Evolutionary conservation across 2,329 filamentous ascomycete genomes (phyloP), one percentile per base, ranked within the genome.

Genomic region (Sclerotiophoma versabilis): DNA sequence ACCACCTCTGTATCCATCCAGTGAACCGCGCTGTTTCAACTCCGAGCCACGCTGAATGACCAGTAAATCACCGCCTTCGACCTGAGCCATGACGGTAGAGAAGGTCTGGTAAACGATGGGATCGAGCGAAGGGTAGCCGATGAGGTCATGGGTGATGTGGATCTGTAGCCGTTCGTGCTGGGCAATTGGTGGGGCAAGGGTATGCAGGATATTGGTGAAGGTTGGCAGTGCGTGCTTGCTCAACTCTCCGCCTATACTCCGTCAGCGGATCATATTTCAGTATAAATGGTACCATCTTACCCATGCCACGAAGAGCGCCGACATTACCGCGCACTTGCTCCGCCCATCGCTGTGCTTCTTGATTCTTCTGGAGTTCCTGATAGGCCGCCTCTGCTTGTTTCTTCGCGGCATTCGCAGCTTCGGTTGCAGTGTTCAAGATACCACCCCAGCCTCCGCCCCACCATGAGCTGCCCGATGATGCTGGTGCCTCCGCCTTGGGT

Each of bases 141-240:
- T 87, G 36, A 99, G 85, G 75, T 98, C 95, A 80, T 99, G 95
- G 8, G 93, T 96, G 60, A 95, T 96, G 79, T 99, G 95, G 68
- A 99, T 98, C 68, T 96, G 90, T 7, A 99, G 89, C 43, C 93
- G 91, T 78, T 99, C 95, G 77, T 99, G 95, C 8, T 93, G 95
- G 49, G 92, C 93, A 70, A 99, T 99, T 10, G 95, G 95, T 38
- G 95, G 95, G 0, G 95, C 95, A 61, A 99, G 87, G 22, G 93
- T 97, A 75, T 98, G 91, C 58, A 99, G 86, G 68, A 99, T 89
- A 70, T 92, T 92, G 72, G 93, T 93, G 73, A 99, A 96, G 38
- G 95, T 97, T 25, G 95, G 95, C 26, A 99, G 82, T 52, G 95
- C 95, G 66, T 92, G 89, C 66, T 75, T 75, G 46, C 70, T 68